Evolutionary conservation across 2,329 filamentous ascomycete species (phyloP).

Genomic region (Paecilomyces formosus): DNA sequence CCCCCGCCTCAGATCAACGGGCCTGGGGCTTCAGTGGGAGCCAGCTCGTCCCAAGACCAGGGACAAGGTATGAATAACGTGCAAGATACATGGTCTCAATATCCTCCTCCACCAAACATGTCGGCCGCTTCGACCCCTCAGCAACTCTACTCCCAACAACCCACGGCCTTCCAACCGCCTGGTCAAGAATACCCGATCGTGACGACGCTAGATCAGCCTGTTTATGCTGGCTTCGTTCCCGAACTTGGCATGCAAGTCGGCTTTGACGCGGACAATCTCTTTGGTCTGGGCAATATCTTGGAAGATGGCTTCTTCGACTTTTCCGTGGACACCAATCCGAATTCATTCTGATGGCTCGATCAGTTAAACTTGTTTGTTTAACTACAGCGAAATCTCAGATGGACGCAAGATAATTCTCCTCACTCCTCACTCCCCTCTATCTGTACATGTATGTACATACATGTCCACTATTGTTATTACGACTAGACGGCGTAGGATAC

Average conservation of each 20-base stretch:
- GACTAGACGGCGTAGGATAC: neutral
- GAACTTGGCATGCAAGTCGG: slow-evolving; percentile 19
- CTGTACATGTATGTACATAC: neutral
- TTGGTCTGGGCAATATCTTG: slow-evolving; percentile 23
- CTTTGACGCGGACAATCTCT: slow-evolving; percentile 21
- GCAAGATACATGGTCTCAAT: slow-evolving; percentile 7
- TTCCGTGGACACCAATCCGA: slow-evolving; percentile 5
- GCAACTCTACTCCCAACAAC: slow-evolving; percentile 5
- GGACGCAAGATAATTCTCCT: neutral
- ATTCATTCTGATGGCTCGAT: slow-evolving; percentile 2
- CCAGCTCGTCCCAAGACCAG: neutral
- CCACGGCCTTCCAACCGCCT: neutral
- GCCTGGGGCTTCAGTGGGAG: neutral
- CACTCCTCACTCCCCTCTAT: neutral
- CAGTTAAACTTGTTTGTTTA: neutral
- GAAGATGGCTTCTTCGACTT: slow-evolving; percentile 23
- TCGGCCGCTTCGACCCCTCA: slow-evolving; percentile 7
- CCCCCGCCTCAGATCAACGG: slow-evolving; percentile 1
- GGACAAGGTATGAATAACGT: neutral
- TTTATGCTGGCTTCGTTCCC: slow-evolving; percentile 14
- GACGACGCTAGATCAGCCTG: slow-evolving; percentile 7
- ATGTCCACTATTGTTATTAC: neutral
- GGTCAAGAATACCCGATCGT: slow-evolving; percentile 5
- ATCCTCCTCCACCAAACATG: slow-evolving; percentile 2
- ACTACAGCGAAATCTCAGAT: neutral